Percentiles rank a stretch among this genome's conserved stretches.
phyloP scores from a whole-genome alignment of 2,329 filamentous ascomycete species.

The Metarhizium humberi region DNA sequence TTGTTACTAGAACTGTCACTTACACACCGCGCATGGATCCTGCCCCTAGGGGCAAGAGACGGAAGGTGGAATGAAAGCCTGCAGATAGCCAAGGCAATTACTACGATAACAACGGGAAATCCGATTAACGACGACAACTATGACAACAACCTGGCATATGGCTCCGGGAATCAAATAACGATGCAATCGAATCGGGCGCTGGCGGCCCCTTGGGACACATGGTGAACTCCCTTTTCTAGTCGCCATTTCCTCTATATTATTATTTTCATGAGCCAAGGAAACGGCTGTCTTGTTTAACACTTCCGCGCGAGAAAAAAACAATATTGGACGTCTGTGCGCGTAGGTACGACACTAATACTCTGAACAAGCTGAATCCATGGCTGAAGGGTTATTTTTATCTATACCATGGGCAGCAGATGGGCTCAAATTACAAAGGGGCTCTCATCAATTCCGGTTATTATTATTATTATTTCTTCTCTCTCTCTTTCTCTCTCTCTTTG shows the following conservation, averaged over 20 bases:
- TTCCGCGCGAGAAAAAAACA: not conserved
- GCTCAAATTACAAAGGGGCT: not conserved
- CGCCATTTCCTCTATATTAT: not conserved
- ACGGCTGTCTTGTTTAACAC: not conserved
- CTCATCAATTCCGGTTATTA: not conserved
- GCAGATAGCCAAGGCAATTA: not conserved
- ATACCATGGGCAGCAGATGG: not conserved
- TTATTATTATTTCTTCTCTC: not conserved
- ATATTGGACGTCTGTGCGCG: not conserved
- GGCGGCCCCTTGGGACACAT: not conserved
- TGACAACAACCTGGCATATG: conserved; percentile 1
- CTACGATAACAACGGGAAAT: not conserved
- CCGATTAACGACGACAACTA: conserved; percentile 6
- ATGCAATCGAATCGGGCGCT: conserved; percentile 1
- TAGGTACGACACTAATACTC: not conserved
- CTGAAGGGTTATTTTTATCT: not conserved
- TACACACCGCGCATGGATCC: conserved; percentile 83
- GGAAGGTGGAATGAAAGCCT: conserved; percentile 48
- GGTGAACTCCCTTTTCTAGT: not conserved
- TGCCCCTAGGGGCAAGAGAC: conserved; percentile 85
- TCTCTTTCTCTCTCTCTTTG: not conserved
- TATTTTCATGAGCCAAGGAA: not conserved
- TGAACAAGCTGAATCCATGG: not conserved
- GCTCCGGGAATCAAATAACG: not conserved
- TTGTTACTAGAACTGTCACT: conserved; percentile 88